These are phyloP conservation scores for Suillus decipiens DNA, from an alignment of 768 basidiomycete species.

Conservation along the genomic window DNA sequence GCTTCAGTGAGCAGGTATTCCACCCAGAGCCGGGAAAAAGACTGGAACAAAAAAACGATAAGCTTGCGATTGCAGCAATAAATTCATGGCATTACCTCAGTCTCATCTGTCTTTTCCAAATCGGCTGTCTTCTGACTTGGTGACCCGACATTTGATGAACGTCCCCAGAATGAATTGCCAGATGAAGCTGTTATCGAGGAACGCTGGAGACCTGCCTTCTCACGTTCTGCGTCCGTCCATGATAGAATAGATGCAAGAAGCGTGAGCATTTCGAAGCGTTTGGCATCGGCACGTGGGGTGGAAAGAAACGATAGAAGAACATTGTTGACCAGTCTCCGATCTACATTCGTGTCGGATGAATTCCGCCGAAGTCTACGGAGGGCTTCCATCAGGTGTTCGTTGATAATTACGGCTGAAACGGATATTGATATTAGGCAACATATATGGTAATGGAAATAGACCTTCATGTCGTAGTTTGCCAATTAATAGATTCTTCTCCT, in stretches of 20 bases:
- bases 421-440: conserved; percentile 9
- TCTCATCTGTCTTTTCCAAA: conserved; percentile 79
- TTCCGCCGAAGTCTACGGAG: conserved; percentile 90
- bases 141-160: conserved; percentile 30
- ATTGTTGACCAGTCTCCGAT: conserved; percentile 92
- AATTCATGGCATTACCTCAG: conserved; percentile 54
- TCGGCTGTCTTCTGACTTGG: conserved; percentile 47
- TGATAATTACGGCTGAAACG: conserved; percentile 84
- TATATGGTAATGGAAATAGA: conserved; percentile 33
- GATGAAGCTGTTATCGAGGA: conserved; percentile 27
- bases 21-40: conserved; percentile 96
- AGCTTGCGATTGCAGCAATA: not conserved
- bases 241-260: conserved; percentile 87
- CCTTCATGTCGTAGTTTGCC: conserved; percentile 95
- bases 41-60: conserved; percentile 46
- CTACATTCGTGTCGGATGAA: conserved; percentile 85
- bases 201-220: conserved; percentile 85
- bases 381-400: conserved; percentile 97
- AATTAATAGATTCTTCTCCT: conserved; percentile 95
- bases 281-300: conserved; percentile 88
- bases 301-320: conserved; percentile 87
- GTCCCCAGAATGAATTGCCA: conserved; percentile 27
- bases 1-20: conserved; percentile 97
- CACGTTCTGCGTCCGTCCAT: conserved; percentile 90
- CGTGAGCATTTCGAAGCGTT: conserved; percentile 95